Evolutionary conservation across 2,329 filamentous ascomycete species (phyloP).

Genomic region (Botrytis sinoallii): DNA sequence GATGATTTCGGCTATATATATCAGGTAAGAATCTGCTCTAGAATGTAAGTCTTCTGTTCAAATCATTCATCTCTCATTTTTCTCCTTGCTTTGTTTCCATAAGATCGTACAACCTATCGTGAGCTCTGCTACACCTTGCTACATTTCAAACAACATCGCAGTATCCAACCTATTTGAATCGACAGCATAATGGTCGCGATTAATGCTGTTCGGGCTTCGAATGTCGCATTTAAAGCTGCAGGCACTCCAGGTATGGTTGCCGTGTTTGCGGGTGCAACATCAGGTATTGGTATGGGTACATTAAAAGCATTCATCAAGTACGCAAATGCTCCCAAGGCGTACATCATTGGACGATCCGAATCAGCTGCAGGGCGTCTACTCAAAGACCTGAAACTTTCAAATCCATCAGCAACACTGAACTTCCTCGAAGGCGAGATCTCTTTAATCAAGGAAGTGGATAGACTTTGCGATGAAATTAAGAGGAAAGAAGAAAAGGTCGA

Average conservation of each 20-base stretch:
- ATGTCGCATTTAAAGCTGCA: slow-evolving; percentile 37
- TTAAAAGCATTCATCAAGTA: slow-evolving; percentile 46
- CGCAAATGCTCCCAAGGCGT: slow-evolving; percentile 45
- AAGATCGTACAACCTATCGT: not conserved
- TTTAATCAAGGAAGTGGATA: slow-evolving; percentile 50
- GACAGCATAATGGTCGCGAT: slow-evolving; percentile 36
- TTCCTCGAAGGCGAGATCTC: slow-evolving; percentile 52
- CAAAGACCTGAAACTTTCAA: slow-evolving; percentile 43
- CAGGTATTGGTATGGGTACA: slow-evolving; percentile 51
- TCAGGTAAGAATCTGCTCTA: not conserved
- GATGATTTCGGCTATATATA: not conserved
- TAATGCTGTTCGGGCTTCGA: slow-evolving; percentile 40
- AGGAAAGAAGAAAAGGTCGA: slow-evolving; percentile 45
- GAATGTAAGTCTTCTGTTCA: not conserved
- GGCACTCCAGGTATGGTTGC: slow-evolving; percentile 42
- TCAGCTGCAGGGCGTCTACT: slow-evolving; percentile 36
- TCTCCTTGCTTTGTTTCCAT: not conserved
- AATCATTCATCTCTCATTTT: not conserved
- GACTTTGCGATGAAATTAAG: slow-evolving; percentile 46
- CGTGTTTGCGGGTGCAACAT: slow-evolving; percentile 53
- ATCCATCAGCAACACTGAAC: slow-evolving; percentile 43
- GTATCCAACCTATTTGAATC: not conserved
- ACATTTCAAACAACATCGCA: not conserved
- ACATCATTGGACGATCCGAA: slow-evolving; percentile 50
- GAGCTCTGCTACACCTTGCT: not conserved